Base-by-base conservation (phyloP, 2,329 filamentous ascomycete genomes). In the Scleromitrula shiraiana region DNA sequence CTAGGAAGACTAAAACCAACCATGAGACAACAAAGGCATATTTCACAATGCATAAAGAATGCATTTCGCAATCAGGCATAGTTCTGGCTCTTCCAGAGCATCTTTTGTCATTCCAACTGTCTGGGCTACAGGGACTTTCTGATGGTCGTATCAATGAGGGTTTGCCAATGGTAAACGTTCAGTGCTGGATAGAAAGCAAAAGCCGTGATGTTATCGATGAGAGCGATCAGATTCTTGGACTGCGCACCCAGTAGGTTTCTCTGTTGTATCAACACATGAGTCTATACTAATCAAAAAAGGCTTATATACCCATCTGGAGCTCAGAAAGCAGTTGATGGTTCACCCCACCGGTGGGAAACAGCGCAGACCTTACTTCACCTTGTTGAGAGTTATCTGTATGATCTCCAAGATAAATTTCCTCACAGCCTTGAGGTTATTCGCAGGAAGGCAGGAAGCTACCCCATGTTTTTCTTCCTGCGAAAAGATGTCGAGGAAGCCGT, bases 141-240 rank as follows among this genome's bases (percentile, higher is more conserved):
- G 69, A 74, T 27, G 59, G 55, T 1, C 61, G 63, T 2, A 36
- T 67, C 1, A 36, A 55, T 1, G 62, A 72, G 35, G 74, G 70
- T 0, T 53, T 46, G 0, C 35, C 49, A 0, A 70, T 79, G 66
- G 61, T 78, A 7, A 61, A 64, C 2, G 62, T 65, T 0, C 72
- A 77, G 38, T 51, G 56, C 7, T 76, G 70, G 67, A 54, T 79
- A 7, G 59, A 68, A 14, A 48, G 51, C 5, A 52, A 63, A 12
- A 67, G 65, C 9, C 64, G 75, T 0, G 76, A 80, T 56, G 62
- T 79, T 2, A 56, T 79, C 0, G 76, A 79, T 50, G 75, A 79
- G 54, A 72, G 61, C 17, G 69, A 72, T 47, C 61, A 62, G 15
- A 69, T 64, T 3, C 56, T 72, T 1, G 62, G 64, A 1, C 56